Conservation (phyloP, 73 alveolate species). For the Paramecium primaurelia region DNA sequence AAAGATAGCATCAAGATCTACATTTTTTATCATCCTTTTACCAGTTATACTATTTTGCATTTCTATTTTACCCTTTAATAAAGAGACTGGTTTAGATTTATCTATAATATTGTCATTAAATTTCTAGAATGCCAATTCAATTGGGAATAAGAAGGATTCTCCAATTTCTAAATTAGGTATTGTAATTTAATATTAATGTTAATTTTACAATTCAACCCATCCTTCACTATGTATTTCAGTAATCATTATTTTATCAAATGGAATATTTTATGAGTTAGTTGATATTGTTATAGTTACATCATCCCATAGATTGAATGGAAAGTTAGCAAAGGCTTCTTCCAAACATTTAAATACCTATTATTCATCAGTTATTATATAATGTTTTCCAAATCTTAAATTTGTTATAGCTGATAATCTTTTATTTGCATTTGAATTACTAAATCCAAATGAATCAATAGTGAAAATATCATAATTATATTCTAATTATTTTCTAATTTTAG, state of each 20-base stretch:
- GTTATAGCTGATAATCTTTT: not conserved
- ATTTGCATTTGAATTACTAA: slow-evolving; percentile 61
- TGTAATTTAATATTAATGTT: not conserved
- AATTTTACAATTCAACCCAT: not conserved
- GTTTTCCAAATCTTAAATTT: not conserved
- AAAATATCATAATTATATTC: slow-evolving; percentile 60
- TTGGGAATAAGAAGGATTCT: not conserved
- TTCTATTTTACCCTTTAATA: not conserved
- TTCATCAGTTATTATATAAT: not conserved
- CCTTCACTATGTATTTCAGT: not conserved
- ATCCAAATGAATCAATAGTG: slow-evolving; percentile 83
- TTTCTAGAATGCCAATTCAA: not conserved
- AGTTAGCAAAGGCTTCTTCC: not conserved
- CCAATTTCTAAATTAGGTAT: not conserved
- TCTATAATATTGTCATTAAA: not conserved
- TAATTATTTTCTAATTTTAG: slow-evolving; percentile 36
- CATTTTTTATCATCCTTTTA: not conserved
- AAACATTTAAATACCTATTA: not conserved
- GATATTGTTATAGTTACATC: not conserved
- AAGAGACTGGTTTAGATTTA: not conserved
- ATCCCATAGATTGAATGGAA: not conserved
- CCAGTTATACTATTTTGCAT: not conserved
- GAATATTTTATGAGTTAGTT: not conserved
- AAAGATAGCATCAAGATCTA: not conserved
- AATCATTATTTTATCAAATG: not conserved